A percentile compares a stretch with the other conserved stretches of the same genome.
These are phyloP conservation scores for Trichoderma cornu-damae DNA, from an alignment of 2,329 filamentous ascomycete genomes.

Conservation along the genomic window DNA sequence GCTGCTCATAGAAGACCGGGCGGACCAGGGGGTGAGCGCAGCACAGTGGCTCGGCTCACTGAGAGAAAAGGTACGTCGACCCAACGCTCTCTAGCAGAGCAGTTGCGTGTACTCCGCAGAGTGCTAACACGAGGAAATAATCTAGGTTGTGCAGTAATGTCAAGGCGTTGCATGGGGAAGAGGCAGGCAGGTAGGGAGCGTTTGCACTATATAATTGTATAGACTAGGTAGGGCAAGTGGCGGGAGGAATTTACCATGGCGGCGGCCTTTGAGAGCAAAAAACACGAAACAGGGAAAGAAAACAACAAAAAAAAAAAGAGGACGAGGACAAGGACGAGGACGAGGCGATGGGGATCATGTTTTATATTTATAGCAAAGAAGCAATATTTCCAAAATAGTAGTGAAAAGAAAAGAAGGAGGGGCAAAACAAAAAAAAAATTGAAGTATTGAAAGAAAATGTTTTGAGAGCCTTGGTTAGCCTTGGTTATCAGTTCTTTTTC, in stretches of 20 bases:
- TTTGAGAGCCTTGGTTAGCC: too few species aligned
- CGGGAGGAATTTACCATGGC: not conserved
- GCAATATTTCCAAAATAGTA: slow-evolving; percentile 5
- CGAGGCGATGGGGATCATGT: slow-evolving; percentile 3
- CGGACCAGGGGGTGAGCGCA: slow-evolving; percentile 88
- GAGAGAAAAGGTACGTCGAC: slow-evolving; percentile 75
- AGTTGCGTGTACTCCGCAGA: too few species aligned
- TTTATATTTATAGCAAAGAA: slow-evolving; percentile 5
- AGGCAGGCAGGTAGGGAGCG: too few species aligned
- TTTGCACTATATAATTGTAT: slow-evolving; percentile 14
- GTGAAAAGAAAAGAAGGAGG: too few species aligned
- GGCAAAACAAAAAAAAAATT: too few species aligned
- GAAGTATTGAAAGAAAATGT: not conserved
- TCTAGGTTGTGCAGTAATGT: slow-evolving; percentile 17
- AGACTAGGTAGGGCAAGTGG: slow-evolving; percentile 12
- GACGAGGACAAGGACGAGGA: slow-evolving; percentile 4
- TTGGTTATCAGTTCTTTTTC: too few species aligned
- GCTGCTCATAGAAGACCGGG: slow-evolving; percentile 86
- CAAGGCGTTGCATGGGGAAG: not conserved
- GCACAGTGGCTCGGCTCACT: slow-evolving; percentile 89
- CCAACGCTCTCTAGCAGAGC: not conserved
- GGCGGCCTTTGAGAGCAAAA: not conserved
- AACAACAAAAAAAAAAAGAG: slow-evolving; percentile 6
- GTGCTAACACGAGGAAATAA: not conserved
- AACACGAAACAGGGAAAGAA: too few species aligned